Percentiles rank a stretch among this genome's conserved stretches.
phyloP scores from a whole-genome alignment of 345 rosid species.

The Schrenkiella parvula region DNA sequence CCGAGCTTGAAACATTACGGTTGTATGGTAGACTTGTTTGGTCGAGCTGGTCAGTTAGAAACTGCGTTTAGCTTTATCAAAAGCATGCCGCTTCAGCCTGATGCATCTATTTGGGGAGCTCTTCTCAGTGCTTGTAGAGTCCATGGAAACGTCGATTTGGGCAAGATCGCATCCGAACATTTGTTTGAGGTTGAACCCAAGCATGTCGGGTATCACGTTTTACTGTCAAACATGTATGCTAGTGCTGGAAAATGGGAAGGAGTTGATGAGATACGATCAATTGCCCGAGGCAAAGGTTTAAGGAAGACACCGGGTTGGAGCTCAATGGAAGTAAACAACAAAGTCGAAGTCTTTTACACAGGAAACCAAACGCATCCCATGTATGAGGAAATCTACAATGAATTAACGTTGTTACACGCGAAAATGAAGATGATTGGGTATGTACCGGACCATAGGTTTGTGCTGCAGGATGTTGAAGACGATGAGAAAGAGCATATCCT shows the following conservation, averaged over 20 bases:
- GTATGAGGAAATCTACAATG: constrained; percentile 32
- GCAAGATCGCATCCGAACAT: constrained; percentile 41
- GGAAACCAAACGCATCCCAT: constrained; percentile 48
- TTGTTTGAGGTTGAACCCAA: constrained; percentile 45
- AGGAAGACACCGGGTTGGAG: constrained; percentile 67
- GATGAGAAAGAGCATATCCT: constrained; percentile 65
- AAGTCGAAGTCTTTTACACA: constrained; percentile 49
- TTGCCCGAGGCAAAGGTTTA: constrained; percentile 44
- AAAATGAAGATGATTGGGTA: constrained; percentile 49
- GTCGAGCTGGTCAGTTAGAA: constrained; percentile 51
- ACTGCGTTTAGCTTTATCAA: constrained; percentile 43
- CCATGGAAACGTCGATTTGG: constrained; percentile 46
- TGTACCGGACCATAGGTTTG: constrained; percentile 47
- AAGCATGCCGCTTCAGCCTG: constrained; percentile 47
- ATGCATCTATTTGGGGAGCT: constrained; percentile 60
- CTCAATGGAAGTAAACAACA: constrained; percentile 42
- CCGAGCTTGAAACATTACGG: constrained; percentile 56
- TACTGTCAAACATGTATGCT: constrained; percentile 54
- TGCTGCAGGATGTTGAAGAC: constrained; percentile 60
- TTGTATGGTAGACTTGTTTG: constrained; percentile 62
- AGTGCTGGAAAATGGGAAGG: constrained; percentile 55
- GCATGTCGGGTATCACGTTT: constrained; percentile 55
- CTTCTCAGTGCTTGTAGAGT: constrained; percentile 52
- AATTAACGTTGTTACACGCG: constrained; percentile 36
- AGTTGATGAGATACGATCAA: constrained; percentile 41